Evolutionary conservation across 2,329 filamentous ascomycete species (phyloP), one percentile per base, ranked within the genome.

Genomic region (Chalaropsis ovoidea): DNA sequence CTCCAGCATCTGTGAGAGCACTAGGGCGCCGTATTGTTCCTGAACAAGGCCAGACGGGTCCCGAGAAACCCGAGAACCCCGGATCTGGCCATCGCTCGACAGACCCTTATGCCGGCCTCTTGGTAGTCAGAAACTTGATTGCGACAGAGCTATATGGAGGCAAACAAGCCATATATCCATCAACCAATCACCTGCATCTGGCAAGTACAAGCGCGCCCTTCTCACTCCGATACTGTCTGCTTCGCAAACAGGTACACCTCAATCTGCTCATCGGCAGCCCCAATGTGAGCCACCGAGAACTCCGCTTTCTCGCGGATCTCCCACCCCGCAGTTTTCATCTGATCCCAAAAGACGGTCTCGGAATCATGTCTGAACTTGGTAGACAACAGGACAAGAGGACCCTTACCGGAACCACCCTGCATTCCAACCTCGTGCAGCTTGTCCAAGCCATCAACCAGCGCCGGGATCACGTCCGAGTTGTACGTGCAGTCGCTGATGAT

Each of bases 401-500:
- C 68, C 66, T 24, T 65, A 65, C n/a, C 60, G 24, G 52, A n/a
- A 8, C 49, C 24, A 8, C 49, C 24, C n/a, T 72, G 71, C 1
- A 68, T 67, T 47, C 67, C 42, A 15, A 45, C 41, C 24, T 77
- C 64, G 68, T 82, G 80, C 11, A 85, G 70, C 1, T 79, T 77
- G 1, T 78, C 78, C 43, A 84, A 72, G 0, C 82, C 84, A 63
- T 76, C 76, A 3, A 84, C 78, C 24, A 85, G 75, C 1, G 80
- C 76, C 0, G 80, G 78, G 31, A 85, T 73, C 68, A 78, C 79
- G 70, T 84, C 82, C 64, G 78, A 79, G 68, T 85, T 85, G 75
- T 85, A 85, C 0, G 82, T 84, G 76, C 82, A 84, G 71, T 85
- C 82, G 71, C 81, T 83, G 24, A 85, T 74, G 63, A 83, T 75